These are phyloP conservation scores for Euphorbia corollata DNA, from an alignment of 441 rosid species.

Conservation along the genomic window DNA sequence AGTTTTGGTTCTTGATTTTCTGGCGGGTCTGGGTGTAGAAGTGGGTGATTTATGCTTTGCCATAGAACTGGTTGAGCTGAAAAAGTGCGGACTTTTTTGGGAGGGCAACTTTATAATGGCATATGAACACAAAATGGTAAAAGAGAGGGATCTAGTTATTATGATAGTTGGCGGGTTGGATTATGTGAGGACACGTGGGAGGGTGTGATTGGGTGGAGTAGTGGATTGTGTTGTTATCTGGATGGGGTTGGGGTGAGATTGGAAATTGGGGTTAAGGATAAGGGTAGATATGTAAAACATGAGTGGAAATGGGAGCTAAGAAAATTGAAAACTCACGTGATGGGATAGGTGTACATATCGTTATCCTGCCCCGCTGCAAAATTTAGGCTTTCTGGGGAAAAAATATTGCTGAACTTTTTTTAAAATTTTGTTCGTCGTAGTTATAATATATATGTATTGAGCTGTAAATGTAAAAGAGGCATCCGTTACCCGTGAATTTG, in stretches of 20 bases:
- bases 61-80: background rate
- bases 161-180: background rate
- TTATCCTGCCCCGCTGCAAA: no score
- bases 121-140: background rate
- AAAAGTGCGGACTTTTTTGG: background rate
- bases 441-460: no score
- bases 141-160: background rate
- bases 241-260: conserved; percentile 18
- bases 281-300: background rate
- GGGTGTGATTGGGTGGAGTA: conserved; percentile 24
- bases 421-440: no score
- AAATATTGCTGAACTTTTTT: background rate
- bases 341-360: no score
- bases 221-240: conserved; percentile 44
- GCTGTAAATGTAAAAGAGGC: no score
- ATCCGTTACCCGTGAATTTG: no score
- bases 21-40: conserved; percentile 26
- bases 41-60: background rate
- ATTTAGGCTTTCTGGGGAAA: conserved; percentile 1
- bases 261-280: background rate
- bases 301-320: no score
- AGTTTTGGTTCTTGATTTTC: conserved; percentile 44
- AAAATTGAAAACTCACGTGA: no score
- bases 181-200: conserved; percentile 35
- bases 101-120: background rate